These are phyloP conservation scores for Tulasnella sp. DNA, from an alignment of 768 basidiomycete species.

Conservation along the genomic window DNA sequence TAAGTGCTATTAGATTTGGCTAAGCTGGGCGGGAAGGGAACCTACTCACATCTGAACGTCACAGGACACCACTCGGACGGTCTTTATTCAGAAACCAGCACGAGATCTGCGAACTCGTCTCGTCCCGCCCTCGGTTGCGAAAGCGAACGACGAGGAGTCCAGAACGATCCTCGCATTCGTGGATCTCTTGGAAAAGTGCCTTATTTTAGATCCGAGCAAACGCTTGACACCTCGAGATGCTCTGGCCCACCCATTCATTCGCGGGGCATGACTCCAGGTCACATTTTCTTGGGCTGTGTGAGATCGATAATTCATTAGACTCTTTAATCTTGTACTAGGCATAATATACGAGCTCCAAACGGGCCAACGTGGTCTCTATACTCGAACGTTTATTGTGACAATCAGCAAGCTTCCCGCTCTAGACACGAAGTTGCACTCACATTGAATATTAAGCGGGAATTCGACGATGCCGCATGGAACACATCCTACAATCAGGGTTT, in stretches of 20 bases:
- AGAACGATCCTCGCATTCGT: conserved; percentile 75
- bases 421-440: background rate
- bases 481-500: background rate
- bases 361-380: background rate
- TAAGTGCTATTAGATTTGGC: conserved; percentile 42
- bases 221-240: conserved; percentile 89
- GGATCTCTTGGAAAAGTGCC: conserved; percentile 87
- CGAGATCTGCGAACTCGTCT: conserved; percentile 78
- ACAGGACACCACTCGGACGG: conserved; percentile 77
- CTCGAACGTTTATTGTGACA: background rate
- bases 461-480: background rate
- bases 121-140: conserved; percentile 71
- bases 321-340: background rate
- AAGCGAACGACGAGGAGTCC: conserved; percentile 84
- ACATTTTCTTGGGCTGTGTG: background rate
- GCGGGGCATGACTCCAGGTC: conserved; percentile 38
- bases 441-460: background rate
- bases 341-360: background rate
- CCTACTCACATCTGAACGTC: conserved; percentile 7
- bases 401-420: background rate
- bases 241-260: conserved; percentile 79
- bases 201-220: conserved; percentile 78
- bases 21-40: background rate
- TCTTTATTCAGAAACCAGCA: conserved; percentile 77
- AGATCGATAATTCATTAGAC: background rate